Evolutionary conservation across 139 green algal genomes (phyloP).

Genomic region (Closterium sp.): DNA sequence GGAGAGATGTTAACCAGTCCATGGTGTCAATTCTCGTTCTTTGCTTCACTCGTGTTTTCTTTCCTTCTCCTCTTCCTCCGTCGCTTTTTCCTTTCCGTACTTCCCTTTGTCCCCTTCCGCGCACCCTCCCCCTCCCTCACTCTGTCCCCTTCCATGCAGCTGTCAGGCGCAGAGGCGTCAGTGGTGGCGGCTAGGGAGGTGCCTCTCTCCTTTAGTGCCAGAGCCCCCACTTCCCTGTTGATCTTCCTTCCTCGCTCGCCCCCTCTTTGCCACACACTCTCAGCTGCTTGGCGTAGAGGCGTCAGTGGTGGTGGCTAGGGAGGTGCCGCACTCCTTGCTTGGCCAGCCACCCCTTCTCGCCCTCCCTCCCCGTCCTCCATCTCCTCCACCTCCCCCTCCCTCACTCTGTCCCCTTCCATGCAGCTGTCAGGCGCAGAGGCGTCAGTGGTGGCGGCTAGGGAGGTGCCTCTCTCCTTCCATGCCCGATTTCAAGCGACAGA

Average conservation of each 20-base stretch:
- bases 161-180: constrained; percentile 21
- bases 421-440: too few relatives aligned
- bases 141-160: background rate
- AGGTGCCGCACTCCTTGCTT: background rate
- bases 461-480: constrained; percentile 12
- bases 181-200: constrained; percentile 5
- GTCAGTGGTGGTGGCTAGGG: constrained; percentile 4
- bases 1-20: too few relatives aligned
- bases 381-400: too few relatives aligned
- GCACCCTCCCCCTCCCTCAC: too few relatives aligned
- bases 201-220: background rate
- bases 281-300: too few relatives aligned
- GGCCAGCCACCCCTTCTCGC: too few relatives aligned
- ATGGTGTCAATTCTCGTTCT: too few relatives aligned
- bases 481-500: constrained; percentile 22
- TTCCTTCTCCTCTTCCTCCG: background rate
- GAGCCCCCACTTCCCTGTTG: too few relatives aligned
- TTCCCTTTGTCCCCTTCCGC: background rate
- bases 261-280: too few relatives aligned
- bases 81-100: background rate
- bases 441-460: background rate
- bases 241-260: too few relatives aligned
- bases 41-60: background rate
- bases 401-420: too few relatives aligned
- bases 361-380: too few relatives aligned